Percentiles rank a stretch among this genome's conserved stretches.
Conservation (phyloP, 139 green algal genomes). For the Auxenochlorella protothecoides region DNA sequence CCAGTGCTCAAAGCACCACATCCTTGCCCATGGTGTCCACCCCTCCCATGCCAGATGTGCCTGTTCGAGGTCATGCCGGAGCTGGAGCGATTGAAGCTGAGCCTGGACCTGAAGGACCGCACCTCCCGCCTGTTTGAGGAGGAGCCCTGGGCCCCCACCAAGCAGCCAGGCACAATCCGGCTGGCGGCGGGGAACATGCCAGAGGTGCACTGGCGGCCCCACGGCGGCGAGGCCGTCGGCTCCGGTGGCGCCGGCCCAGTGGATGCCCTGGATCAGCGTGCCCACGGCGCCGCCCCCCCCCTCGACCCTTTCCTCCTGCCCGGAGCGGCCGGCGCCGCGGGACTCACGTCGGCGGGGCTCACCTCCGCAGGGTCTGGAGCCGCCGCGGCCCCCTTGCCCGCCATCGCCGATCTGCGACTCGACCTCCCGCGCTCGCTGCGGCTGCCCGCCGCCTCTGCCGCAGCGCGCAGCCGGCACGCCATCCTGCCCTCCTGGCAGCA, state of each 20-base stretch:
- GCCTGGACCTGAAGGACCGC: slow-evolving; percentile 15
- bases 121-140: slow-evolving; percentile 1
- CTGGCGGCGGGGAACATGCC: slow-evolving; percentile 46
- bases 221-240: slow-evolving; percentile 4
- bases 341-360: too few species aligned
- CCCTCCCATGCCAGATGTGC: slow-evolving; percentile 3
- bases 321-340: too few species aligned
- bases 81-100: slow-evolving; percentile 52
- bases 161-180: slow-evolving; percentile 29
- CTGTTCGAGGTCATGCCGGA: slow-evolving; percentile 25
- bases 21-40: too few species aligned
- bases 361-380: too few species aligned
- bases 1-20: too few species aligned
- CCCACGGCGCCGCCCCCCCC: neutral
- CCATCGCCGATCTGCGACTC: neutral
- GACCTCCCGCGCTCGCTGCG: neutral
- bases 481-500: neutral
- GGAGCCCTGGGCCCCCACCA: slow-evolving; percentile 22
- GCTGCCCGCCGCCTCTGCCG: neutral
- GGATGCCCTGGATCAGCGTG: neutral
- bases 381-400: too few species aligned
- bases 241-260: neutral
- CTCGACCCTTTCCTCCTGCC: neutral
- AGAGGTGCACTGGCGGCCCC: slow-evolving; percentile 44
- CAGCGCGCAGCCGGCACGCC: slow-evolving; percentile 2